Base-by-base conservation (phyloP, 2,329 filamentous ascomycete species). In the Fonsecaea erecta region DNA sequence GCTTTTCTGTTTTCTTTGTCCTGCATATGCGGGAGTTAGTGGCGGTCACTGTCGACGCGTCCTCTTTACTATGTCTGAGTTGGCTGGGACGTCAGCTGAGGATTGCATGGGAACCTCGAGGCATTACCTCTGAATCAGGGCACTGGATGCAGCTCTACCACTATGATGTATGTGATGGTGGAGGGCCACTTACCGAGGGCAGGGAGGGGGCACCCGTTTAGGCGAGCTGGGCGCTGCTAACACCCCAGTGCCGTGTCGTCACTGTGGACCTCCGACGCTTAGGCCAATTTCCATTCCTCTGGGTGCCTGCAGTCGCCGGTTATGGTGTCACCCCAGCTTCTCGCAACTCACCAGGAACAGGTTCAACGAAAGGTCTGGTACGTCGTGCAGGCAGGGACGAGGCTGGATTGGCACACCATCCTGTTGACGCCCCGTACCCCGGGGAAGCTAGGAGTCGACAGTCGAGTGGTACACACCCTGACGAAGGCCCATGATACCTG, bases 241-340 rank as follows among this genome's bases (percentile, higher is more conserved):
- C 32, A 34, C 8, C 28, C 32, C 12, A 40, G 18, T 40, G n/a
- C 18, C 37, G 37, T 30, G 35, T 43, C 60, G 60, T 62, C 60
- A 62, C 60, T 26, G 57, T 30, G 57, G 57, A 26, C 11, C 30
- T 34, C 3, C n/a, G 34, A 46, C 60, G 30, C 54, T 26, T n/a
- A 48, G 52, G 26, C 52, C 60, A 62, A 62, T 62, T 62, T 62
- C 60, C 60, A 56, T 26, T 62, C 32, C 53, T 46, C 46, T 46
- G 51, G 60, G 35, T 28, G 57, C 11, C 56, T 46, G 28, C 43
- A 51, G 30, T 18, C 18, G 40, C 26, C 24, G 40, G 26, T 52
- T 48, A 12, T 43, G 40, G 57, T 60, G 46, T n/a, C 34, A 26
- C 43, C 57, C 43, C 57, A 60, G 11, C 51, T 52, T 37, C 51